Conservation (phyloP, 768 basidiomycete species). For the Tephrocybe sp. region DNA sequence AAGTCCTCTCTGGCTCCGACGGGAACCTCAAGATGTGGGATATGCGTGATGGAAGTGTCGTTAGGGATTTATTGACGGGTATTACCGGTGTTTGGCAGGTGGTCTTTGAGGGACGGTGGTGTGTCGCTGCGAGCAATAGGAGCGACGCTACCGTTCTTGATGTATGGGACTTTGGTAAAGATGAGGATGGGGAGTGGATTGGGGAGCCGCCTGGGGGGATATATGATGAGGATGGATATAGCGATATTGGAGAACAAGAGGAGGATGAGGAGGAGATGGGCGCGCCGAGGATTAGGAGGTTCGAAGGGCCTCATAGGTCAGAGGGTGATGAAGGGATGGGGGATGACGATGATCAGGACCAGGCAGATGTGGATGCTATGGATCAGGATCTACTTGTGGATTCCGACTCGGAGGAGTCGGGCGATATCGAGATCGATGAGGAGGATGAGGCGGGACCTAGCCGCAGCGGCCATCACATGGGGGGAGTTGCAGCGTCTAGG, state of each 20-base stretch:
- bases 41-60: conserved; percentile 78
- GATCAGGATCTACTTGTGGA: conserved; percentile 60
- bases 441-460: conserved; percentile 15
- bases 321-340: conserved; percentile 19
- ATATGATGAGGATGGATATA: conserved; percentile 68
- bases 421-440: conserved; percentile 24
- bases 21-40: conserved; percentile 99
- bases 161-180: conserved; percentile 87
- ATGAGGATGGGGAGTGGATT: conserved; percentile 76
- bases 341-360: conserved; percentile 45
- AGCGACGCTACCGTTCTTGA: conserved; percentile 76
- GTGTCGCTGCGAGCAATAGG: conserved; percentile 89
- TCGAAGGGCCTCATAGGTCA: conserved; percentile 8
- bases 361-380: conserved; percentile 68
- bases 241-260: conserved; percentile 43
- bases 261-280: conserved; percentile 36
- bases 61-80: conserved; percentile 85
- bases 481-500: conserved; percentile 29
- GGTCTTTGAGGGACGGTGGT: conserved; percentile 90
- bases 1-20: conserved; percentile 92
- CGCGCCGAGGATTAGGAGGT: conserved; percentile 21
- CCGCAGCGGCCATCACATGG: neutral
- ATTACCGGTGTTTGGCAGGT: conserved; percentile 98
- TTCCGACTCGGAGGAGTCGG: conserved; percentile 36
- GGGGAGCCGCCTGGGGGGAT: conserved; percentile 74